Base-by-base conservation (phyloP, 2,329 filamentous ascomycete species). In the Didymella exigua region DNA sequence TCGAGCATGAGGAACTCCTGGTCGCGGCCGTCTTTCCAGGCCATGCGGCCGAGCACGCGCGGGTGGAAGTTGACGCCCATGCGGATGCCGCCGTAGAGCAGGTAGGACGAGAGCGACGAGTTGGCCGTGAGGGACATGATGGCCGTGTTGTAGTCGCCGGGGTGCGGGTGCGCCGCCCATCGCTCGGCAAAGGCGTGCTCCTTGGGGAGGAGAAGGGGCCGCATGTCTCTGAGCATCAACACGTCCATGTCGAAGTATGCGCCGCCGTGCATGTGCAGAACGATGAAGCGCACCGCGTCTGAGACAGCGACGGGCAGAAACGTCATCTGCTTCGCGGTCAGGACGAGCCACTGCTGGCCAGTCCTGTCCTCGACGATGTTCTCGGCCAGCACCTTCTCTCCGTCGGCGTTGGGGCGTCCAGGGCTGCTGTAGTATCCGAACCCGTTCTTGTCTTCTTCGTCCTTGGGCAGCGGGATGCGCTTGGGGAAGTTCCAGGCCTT, bases 11-110 rank as follows among this genome's bases (percentile, higher is more conserved):
- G 73, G 47, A 84, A 79, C 52, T 84, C 81, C 4, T 78, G 76
- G 50, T 82, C 81, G 41, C 81, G 76, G 3, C 77, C 77, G 55
- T 84, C 82, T 61, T 83, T 83, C 73, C 81, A 82, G 2, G 81
- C 79, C 80, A 84, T 83, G 41, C 81, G 78, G 2, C 82, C 82
- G 21, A 84, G 76, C 5, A 84, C 78, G 16, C 80, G 75, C 1
- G 82, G 82, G 52, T 84, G 82, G 66, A 84, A 84, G 57, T 84
- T 84, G 56, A 84, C 75, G 2, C 82, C 82, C 82, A 84, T 84
- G 43, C 82, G 75, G 9, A 84, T 81, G 27, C 81, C 82, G 29
- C 82, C 82, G 34, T 81, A 79, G 18, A 84, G 73, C 2, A 84
- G 74, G 58, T 84, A 84, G 0, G 81, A 82, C 0, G 81, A 83